These are phyloP conservation scores for Nemania serpens DNA, from an alignment of 2,329 filamentous ascomycete genomes.

Conservation along the genomic window DNA sequence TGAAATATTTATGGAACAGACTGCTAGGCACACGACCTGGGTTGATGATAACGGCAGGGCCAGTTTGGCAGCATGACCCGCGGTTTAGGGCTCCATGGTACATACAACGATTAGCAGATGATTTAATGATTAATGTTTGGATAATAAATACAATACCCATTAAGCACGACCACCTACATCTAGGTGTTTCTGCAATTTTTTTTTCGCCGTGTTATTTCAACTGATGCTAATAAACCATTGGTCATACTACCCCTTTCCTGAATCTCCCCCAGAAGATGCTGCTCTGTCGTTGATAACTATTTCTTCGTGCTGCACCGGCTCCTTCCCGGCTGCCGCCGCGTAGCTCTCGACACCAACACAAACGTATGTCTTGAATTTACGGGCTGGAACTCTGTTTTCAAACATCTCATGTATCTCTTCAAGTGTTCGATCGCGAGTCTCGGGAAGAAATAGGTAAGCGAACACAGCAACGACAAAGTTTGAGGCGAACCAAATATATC, in stretches of 20 bases:
- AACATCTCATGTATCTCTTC: constrained; percentile 40
- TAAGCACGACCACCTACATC: background rate
- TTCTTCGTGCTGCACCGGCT: constrained; percentile 18
- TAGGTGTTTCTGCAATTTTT: background rate
- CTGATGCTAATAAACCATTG: too few species aligned
- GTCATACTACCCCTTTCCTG: background rate
- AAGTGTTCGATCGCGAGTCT: constrained; percentile 35
- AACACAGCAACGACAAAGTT: constrained; percentile 44
- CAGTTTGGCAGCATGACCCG: constrained; percentile 10
- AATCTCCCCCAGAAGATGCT: background rate
- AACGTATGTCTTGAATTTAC: constrained; percentile 35
- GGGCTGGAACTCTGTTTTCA: constrained; percentile 33
- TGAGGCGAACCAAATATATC: constrained; percentile 48
- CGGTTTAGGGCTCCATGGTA: constrained; percentile 7
- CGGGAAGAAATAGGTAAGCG: constrained; percentile 34
- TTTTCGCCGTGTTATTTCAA: background rate
- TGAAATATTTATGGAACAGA: constrained; percentile 15
- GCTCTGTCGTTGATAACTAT: background rate
- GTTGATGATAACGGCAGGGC: constrained; percentile 10
- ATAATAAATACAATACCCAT: constrained; percentile 25
- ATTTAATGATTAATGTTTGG: constrained; percentile 32
- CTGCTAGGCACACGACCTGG: constrained; percentile 2
- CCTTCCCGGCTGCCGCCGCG: constrained; percentile 25
- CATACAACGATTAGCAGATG: constrained; percentile 17
- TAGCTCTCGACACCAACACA: constrained; percentile 32